Evolutionary conservation across 371 early-diverging fungal genomes (phyloP), one percentile per base, ranked within the genome.

Genomic region (Lichtheimia hyalospora): DNA sequence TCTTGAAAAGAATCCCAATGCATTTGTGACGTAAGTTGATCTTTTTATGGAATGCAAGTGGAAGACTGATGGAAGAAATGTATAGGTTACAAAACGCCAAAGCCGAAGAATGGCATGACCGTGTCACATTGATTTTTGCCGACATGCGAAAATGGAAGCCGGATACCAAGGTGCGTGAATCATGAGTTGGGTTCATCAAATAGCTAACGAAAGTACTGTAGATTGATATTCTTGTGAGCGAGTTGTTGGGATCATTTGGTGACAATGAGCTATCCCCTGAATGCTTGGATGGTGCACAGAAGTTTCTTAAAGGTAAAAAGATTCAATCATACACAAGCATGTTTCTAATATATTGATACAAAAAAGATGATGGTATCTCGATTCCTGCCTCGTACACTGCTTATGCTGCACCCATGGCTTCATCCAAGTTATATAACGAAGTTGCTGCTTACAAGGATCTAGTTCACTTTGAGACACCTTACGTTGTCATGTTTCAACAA

Each of bases 251-350:
- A 3, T 96, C 96, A 12, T 93, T 96, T 83, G 96, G 96, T 51
- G 97, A 98, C 73, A 98, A 98, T 71, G 98, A 98, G 70, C 84
- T 97, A 3, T 93, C 96, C 2, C 98, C 98, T 3, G 98, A 98
- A 74, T 98, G 97, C 69, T 74, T 98, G 20, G 94, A 94, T 69
- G 96, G 94, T 8, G 97, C 95, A 6, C 92, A 92, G 63, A 82
- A 85, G 52, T 84, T 92, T 24, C 65, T 97, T 34, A 95, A 92
- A 75, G 64, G 88, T 85, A 70, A 66, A 53, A 23, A n/a, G 46
- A 46, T 46, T n/a, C n/a, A n/a, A n/a, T 5, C 44, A 44, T 1
- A 34, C 8, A 23, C 18, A 24, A n/a, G 14, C 8, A 50, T 3
- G 34, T 42, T 39, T 40, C 13, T 41, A 1, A 13, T 16, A 46